Percentiles rank a stretch among this genome's conserved stretches.
phyloP scores from a whole-genome alignment of 1,139 yeast genomes.

The Yamadazyma buinensis region DNA sequence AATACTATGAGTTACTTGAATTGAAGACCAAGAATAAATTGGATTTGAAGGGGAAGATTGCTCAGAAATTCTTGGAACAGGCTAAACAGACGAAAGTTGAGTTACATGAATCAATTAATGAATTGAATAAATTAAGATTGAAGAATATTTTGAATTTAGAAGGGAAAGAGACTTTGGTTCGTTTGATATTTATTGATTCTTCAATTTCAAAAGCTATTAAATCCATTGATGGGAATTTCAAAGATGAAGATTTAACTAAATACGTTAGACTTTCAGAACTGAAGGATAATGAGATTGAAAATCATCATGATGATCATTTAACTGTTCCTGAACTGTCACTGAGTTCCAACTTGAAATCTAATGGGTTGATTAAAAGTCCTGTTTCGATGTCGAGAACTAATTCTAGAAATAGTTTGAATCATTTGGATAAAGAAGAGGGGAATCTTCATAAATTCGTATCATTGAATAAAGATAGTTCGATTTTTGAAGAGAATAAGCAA shows the following conservation, averaged over 20 bases:
- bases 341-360: background rate
- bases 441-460: conserved; percentile 28
- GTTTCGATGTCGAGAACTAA: conserved; percentile 29
- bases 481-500: conserved; percentile 16
- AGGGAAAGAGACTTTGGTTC: conserved; percentile 69
- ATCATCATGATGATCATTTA: conserved; percentile 6
- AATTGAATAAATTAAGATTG: conserved; percentile 52
- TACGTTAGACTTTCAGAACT: conserved; percentile 9
- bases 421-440: conserved; percentile 41
- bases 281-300: conserved; percentile 7
- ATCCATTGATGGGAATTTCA: conserved; percentile 41
- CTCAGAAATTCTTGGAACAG: conserved; percentile 38
- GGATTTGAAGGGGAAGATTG: conserved; percentile 27
- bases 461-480: conserved; percentile 18
- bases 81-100: conserved; percentile 42
- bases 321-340: conserved; percentile 1
- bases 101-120: conserved; percentile 52
- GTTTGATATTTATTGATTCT: conserved; percentile 66
- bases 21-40: conserved; percentile 26
- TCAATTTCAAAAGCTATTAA: conserved; percentile 64
- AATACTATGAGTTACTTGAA: conserved; percentile 31
- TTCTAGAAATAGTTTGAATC: conserved; percentile 33
- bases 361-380: conserved; percentile 14
- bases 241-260: conserved; percentile 15
- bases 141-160: conserved; percentile 53